Evolutionary conservation across 2,329 filamentous ascomycete species (phyloP).

Genomic region (Exophiala viscosa): DNA sequence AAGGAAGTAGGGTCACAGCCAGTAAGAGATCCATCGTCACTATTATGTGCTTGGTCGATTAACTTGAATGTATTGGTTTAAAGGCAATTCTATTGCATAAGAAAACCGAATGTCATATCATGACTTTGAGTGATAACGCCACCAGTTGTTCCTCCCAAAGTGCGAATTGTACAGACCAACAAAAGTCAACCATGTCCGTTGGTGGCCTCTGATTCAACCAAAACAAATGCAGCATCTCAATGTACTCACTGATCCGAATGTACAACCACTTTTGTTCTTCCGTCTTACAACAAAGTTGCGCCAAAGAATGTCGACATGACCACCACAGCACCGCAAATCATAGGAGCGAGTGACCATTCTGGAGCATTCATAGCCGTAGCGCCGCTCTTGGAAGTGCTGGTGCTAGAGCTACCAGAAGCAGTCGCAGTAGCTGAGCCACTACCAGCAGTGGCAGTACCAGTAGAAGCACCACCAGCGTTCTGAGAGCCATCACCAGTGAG

Average conservation of each 20-base stretch:
- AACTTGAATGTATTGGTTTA: neutral
- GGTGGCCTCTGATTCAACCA: neutral
- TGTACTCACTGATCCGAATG: neutral
- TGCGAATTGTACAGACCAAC: slow-evolving; percentile 3
- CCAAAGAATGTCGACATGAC: slow-evolving; percentile 53
- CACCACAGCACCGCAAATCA: slow-evolving; percentile 51
- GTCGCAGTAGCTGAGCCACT: slow-evolving; percentile 39
- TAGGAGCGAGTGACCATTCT: slow-evolving; percentile 48
- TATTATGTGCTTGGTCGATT: neutral
- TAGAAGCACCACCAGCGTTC: slow-evolving; percentile 49
- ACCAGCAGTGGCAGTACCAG: slow-evolving; percentile 48
- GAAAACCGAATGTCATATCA: slow-evolving; percentile 14
- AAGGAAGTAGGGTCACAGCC: no score
- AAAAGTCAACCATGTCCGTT: slow-evolving; percentile 9
- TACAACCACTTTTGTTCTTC: slow-evolving; percentile 1
- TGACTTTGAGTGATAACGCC: slow-evolving; percentile 8
- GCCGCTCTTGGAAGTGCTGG: slow-evolving; percentile 30
- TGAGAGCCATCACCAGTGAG: slow-evolving; percentile 56
- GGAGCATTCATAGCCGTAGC: slow-evolving; percentile 38
- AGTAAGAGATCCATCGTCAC: neutral
- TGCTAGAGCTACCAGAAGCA: slow-evolving; percentile 31
- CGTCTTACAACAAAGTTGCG: slow-evolving; percentile 42
- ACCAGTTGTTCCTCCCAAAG: slow-evolving; percentile 1
- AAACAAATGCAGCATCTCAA: slow-evolving; percentile 3
- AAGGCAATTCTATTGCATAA: slow-evolving; percentile 19